Conservation (phyloP, 2,329 filamentous ascomycete species). For the Trichophyton benhamiae region DNA sequence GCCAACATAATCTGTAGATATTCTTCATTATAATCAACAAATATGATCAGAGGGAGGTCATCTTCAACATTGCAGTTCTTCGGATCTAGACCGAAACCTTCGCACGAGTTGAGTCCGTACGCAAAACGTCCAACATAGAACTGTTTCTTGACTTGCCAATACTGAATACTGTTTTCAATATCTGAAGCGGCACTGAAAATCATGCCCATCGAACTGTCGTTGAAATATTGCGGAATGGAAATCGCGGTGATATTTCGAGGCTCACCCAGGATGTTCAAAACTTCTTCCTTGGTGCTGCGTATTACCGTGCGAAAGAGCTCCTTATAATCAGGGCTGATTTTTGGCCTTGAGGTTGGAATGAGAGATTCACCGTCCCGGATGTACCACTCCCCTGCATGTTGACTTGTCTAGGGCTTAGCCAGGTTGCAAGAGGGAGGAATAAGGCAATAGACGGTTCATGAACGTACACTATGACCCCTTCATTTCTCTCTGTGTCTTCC, state of each 20-base stretch:
- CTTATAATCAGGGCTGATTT: background rate
- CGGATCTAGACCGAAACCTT: background rate
- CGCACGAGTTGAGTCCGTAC: background rate
- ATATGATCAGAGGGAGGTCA: no score
- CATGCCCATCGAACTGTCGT: background rate
- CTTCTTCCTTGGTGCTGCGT: background rate
- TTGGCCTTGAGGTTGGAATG: background rate
- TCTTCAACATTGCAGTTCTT: background rate
- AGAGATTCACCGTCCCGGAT: conserved; percentile 5
- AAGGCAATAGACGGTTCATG: background rate
- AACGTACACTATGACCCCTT: conserved; percentile 5
- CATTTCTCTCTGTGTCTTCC: conserved; percentile 1
- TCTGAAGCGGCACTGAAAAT: background rate
- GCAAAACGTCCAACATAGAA: background rate
- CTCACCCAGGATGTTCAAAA: background rate
- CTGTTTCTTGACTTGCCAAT: background rate
- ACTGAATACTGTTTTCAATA: background rate
- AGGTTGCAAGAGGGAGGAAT: background rate
- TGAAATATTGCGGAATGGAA: conserved; percentile 4
- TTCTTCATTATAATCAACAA: no score
- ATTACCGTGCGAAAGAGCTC: background rate
- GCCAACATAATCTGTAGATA: background rate
- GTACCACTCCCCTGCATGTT: background rate
- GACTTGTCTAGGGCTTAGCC: background rate
- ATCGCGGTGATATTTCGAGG: background rate